These are phyloP conservation scores for Quercus bicolor DNA, from an alignment of 306 rosid species.

Conservation along the genomic window DNA sequence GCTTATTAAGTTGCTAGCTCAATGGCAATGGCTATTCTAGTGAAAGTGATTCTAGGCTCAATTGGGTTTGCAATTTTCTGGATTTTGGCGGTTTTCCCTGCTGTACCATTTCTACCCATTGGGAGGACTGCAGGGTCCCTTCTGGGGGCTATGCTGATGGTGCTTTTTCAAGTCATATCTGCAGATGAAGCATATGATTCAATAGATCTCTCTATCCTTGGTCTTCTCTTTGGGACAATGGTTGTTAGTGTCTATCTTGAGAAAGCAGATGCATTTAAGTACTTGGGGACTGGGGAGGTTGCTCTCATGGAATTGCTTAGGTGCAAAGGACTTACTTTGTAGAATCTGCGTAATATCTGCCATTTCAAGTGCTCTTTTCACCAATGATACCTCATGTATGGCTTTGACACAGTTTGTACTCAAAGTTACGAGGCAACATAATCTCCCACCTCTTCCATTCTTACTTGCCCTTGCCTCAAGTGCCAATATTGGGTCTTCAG, in stretches of 20 bases:
- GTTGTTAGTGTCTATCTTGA: conserved; percentile 82
- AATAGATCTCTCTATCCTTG: conserved; percentile 80
- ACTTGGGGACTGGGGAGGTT: conserved; percentile 75
- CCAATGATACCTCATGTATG: no score
- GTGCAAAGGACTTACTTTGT: conserved; percentile 77
- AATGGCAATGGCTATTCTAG: conserved; percentile 67
- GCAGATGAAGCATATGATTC: conserved; percentile 79
- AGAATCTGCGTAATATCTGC: conserved; percentile 83
- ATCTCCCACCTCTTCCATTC: conserved; percentile 86
- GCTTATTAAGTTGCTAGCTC: conserved; percentile 6
- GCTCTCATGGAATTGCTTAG: conserved; percentile 79
- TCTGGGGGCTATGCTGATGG: conserved; percentile 91
- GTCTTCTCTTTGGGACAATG: conserved; percentile 41
- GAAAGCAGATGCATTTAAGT: conserved; percentile 86
- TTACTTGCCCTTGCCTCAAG: conserved; percentile 90
- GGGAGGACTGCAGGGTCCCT: conserved; percentile 95
- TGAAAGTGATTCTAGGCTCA: conserved; percentile 73
- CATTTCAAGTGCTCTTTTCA: no score
- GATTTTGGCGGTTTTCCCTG: conserved; percentile 88
- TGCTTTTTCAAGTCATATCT: conserved; percentile 50
- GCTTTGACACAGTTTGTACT: no score
- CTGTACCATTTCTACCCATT: conserved; percentile 82
- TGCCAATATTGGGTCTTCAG: conserved; percentile 87
- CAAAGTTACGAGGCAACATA: no score
- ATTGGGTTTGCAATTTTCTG: conserved; percentile 73